A percentile compares a stretch with the other conserved stretches of the same genome.
These are phyloP conservation scores for Penicillium lividum DNA, from an alignment of 495 filamentous ascomycete genomes.

Conservation along the genomic window DNA sequence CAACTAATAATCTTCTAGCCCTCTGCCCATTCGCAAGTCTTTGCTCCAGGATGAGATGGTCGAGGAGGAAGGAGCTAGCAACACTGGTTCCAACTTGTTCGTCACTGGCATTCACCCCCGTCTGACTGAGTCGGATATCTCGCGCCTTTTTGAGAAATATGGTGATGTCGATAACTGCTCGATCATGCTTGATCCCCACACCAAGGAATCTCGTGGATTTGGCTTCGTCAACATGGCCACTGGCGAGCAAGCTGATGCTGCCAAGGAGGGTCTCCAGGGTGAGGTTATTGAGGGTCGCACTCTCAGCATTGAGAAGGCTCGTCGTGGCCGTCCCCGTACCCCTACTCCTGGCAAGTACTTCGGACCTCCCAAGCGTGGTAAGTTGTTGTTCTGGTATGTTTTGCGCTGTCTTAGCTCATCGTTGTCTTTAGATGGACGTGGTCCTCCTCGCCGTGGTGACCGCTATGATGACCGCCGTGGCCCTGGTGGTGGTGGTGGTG, in stretches of 20 bases:
- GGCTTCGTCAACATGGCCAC: conserved; percentile 99
- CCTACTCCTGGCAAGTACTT: conserved; percentile 99
- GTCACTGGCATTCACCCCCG: conserved; percentile 97
- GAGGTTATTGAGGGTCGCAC: conserved; percentile 95
- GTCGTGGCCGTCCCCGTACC: conserved; percentile 88
- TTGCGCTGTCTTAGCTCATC: conserved; percentile 21
- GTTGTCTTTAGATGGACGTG: conserved; percentile 54
- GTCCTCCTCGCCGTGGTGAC: conserved; percentile 41
- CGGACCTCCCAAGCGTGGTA: conserved; percentile 96
- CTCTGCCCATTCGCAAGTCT: conserved; percentile 40
- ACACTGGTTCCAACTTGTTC: conserved; percentile 97
- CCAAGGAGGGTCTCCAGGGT: conserved; percentile 93
- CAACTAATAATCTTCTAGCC: conserved; percentile 5
- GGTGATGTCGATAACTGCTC: conserved; percentile 98
- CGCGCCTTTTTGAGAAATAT: conserved; percentile 96
- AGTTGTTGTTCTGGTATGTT: conserved; percentile 31
- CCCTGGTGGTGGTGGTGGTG: conserved; percentile 53
- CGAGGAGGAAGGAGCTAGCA: conserved; percentile 78
- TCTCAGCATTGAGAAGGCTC: conserved; percentile 98
- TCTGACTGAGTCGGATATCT: conserved; percentile 86
- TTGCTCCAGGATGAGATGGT: conserved; percentile 53
- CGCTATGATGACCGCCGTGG: conserved; percentile 60
- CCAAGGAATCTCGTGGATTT: conserved; percentile 97
- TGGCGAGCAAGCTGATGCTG: conserved; percentile 89
- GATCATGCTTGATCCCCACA: conserved; percentile 98